Conservation (phyloP, 176 grass and related monocot genomes). For the Otatea glauca region DNA sequence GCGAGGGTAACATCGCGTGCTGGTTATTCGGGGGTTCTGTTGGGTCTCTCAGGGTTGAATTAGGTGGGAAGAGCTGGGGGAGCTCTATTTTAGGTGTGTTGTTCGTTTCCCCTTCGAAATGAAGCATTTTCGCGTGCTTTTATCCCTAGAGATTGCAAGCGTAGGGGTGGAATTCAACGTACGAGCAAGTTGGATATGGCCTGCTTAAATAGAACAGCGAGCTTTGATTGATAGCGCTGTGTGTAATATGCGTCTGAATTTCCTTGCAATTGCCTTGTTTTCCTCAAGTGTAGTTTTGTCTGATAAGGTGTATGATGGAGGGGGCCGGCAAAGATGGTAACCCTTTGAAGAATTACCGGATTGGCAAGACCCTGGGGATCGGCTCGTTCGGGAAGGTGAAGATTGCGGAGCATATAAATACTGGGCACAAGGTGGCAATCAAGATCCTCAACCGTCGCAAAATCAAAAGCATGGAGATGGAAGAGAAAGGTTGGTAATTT, state of each 20-base stretch:
- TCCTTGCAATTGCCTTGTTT: not conserved
- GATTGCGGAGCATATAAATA: constrained; percentile 63
- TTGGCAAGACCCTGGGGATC: constrained; percentile 65
- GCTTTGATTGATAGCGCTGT: not conserved
- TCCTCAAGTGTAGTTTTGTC: constrained; percentile 14
- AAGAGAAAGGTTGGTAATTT: constrained; percentile 60
- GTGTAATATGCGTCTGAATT: constrained; percentile 8
- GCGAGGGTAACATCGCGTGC: not conserved
- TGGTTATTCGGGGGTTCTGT: not conserved
- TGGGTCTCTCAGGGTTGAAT: not conserved
- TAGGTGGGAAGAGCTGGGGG: constrained; percentile 6
- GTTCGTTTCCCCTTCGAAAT: not conserved
- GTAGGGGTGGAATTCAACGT: not conserved
- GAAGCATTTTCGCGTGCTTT: not conserved
- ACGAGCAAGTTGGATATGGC: constrained; percentile 32
- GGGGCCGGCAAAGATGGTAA: constrained; percentile 45
- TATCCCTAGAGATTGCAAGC: not conserved
- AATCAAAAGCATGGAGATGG: constrained; percentile 67
- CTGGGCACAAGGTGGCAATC: constrained; percentile 62
- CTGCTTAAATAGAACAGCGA: not conserved
- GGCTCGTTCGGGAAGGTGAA: constrained; percentile 68
- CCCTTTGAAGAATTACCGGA: constrained; percentile 53
- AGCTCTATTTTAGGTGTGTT: not conserved
- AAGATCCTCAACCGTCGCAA: constrained; percentile 69
- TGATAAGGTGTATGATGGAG: constrained; percentile 51